A percentile compares a stretch with the other conserved stretches of the same genome.
Conservation (phyloP, 129 eudicot genomes). For the Escallonia rubra region DNA sequence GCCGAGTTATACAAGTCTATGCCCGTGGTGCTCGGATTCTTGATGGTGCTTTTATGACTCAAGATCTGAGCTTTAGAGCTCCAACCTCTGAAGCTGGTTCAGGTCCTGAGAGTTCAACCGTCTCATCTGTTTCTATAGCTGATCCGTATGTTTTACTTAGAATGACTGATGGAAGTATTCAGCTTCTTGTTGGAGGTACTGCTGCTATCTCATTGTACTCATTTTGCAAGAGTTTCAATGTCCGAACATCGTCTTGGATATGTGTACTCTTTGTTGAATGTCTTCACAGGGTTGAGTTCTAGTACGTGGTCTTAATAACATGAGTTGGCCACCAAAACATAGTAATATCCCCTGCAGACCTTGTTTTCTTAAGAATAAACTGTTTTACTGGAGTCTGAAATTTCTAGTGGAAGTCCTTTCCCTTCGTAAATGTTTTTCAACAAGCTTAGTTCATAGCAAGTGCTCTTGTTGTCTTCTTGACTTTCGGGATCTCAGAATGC, state of each 20-base stretch:
- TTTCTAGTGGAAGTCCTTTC: too few relatives aligned
- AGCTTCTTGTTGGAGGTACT: slow-evolving; percentile 98
- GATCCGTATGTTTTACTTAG: slow-evolving; percentile 89
- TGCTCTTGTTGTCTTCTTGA: too few relatives aligned
- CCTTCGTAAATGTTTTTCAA: too few relatives aligned
- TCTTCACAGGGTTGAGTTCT: too few relatives aligned
- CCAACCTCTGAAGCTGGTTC: slow-evolving; percentile 52
- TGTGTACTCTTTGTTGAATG: not conserved
- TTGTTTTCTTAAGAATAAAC: too few relatives aligned
- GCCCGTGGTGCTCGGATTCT: slow-evolving; percentile 91
- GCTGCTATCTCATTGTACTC: slow-evolving; percentile 7
- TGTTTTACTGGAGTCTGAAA: too few relatives aligned
- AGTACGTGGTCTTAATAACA: too few relatives aligned
- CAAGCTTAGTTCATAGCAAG: too few relatives aligned
- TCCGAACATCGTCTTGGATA: not conserved
- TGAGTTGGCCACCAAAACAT: too few relatives aligned
- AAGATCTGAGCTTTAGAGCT: slow-evolving; percentile 65
- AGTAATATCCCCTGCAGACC: too few relatives aligned
- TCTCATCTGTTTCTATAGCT: slow-evolving; percentile 85
- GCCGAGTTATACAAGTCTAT: slow-evolving; percentile 84
- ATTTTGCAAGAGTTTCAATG: not conserved
- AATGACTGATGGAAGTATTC: slow-evolving; percentile 88
- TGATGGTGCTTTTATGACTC: slow-evolving; percentile 96
- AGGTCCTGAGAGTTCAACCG: slow-evolving; percentile 48
- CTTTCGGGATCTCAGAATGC: too few relatives aligned